Conservation (phyloP, 129 eudicot species). For the Sambucus nigra region DNA sequence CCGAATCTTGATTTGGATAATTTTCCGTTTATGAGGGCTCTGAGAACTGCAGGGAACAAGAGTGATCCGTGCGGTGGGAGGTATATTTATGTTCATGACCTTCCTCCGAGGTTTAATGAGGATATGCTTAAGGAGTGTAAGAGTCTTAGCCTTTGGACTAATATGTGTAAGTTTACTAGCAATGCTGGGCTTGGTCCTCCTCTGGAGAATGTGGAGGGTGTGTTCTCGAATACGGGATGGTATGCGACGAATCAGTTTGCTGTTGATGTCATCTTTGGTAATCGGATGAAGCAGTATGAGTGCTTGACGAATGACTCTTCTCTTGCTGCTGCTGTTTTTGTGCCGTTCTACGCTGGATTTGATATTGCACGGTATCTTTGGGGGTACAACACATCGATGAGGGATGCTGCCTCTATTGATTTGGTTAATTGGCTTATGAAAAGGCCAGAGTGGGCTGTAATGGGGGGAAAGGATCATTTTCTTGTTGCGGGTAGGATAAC, state of each 20-base stretch:
- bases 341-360: slow-evolving; percentile 84
- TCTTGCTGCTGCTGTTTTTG: slow-evolving; percentile 74
- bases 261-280: slow-evolving; percentile 65
- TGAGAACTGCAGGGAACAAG: slow-evolving; percentile 50
- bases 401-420: slow-evolving; percentile 73
- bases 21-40: slow-evolving; percentile 19
- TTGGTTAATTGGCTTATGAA: slow-evolving; percentile 63
- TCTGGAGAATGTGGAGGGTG: slow-evolving; percentile 52
- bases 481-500: slow-evolving; percentile 88
- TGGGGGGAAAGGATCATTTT: slow-evolving; percentile 86
- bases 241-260: slow-evolving; percentile 76
- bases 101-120: slow-evolving; percentile 66
- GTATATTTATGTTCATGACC: slow-evolving; percentile 72
- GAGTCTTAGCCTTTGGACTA: slow-evolving; percentile 64
- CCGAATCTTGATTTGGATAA: not conserved
- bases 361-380: slow-evolving; percentile 81
- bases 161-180: slow-evolving; percentile 55
- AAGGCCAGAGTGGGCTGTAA: slow-evolving; percentile 64
- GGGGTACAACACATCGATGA: slow-evolving; percentile 58
- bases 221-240: slow-evolving; percentile 74
- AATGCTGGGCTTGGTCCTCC: slow-evolving; percentile 81
- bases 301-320: slow-evolving; percentile 80
- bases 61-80: slow-evolving; percentile 87
- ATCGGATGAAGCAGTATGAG: slow-evolving; percentile 84
- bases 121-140: slow-evolving; percentile 73